Evolutionary conservation across 192 early-diverging fungal species (phyloP).

Genomic region (Gaertneriomyces semiglobifer): DNA sequence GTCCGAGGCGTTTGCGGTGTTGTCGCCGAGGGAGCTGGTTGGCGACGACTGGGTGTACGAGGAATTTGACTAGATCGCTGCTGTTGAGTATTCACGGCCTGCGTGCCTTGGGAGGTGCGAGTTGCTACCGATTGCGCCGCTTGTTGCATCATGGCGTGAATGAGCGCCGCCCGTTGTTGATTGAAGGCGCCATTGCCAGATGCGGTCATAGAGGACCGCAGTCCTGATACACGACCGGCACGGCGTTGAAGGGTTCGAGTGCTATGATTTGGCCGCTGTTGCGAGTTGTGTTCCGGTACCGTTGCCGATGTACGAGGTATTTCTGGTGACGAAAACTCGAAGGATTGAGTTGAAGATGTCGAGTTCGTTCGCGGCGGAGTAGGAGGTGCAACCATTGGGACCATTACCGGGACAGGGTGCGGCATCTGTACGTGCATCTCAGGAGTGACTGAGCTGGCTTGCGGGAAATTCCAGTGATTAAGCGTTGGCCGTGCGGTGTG

Average conservation of each 20-base stretch:
- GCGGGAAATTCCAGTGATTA: too few species aligned
- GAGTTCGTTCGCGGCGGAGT: slow-evolving; percentile 21
- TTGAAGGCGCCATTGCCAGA: not conserved
- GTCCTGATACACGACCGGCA: not conserved
- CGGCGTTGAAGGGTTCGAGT: slow-evolving; percentile 20
- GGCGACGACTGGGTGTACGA: slow-evolving; percentile 11
- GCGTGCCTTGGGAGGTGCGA: not conserved
- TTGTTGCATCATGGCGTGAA: slow-evolving; percentile 33
- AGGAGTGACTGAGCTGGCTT: too few species aligned
- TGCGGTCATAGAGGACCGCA: not conserved
- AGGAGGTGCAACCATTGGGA: slow-evolving; percentile 12
- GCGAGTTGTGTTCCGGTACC: not conserved
- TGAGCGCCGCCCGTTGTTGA: slow-evolving; percentile 25
- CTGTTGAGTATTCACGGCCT: slow-evolving; percentile 1
- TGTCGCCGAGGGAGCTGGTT: slow-evolving; percentile 19
- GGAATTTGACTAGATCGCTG: slow-evolving; percentile 7
- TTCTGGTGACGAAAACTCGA: not conserved
- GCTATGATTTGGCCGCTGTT: not conserved
- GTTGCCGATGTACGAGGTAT: not conserved
- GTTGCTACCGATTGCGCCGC: slow-evolving; percentile 17
- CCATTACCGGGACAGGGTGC: not conserved
- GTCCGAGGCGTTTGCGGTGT: slow-evolving; percentile 5
- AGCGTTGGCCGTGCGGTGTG: too few species aligned
- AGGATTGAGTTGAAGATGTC: not conserved
- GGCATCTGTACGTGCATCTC: too few species aligned